Base-by-base conservation (phyloP, 2,329 filamentous ascomycete genomes). In the Proliferodiscus dingleyae region DNA sequence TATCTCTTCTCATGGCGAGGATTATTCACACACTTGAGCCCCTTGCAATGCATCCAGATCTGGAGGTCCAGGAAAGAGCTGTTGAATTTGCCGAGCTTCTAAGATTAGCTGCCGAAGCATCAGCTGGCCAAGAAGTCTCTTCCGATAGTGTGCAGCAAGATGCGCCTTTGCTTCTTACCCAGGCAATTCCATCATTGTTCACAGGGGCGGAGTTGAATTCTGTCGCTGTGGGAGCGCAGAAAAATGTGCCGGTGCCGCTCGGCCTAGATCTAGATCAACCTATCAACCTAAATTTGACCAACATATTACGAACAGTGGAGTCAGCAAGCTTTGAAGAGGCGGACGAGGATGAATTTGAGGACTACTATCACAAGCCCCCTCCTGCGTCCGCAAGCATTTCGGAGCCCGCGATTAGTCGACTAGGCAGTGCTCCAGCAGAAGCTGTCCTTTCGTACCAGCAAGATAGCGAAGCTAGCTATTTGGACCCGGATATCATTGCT, bases 51-150 rank as follows among this genome's bases (percentile, higher is more conserved):
- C 89, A 97, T 63, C 90, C 91, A 0, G 88, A 83, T 58, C 74
- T 98, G 1, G 93, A 98, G 63, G 89, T 98, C 3, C 93, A 98
- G 67, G 93, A 97, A 65, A 81, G 93, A 46, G 85, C 90, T 3
- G 90, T 96, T 1, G 90, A 96, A 62, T 94, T 95, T 57, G 77
- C 89, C 0, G 93, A 98, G 63, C 74, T 97, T 10, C 79, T 97
- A 59, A 89, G 89, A 47, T 73, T 98, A 36, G 89, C 88, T 2
- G 81, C 83, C 1, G 93, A 98, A 68, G 89, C 91, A 11, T 79
- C 80, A 3, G 77, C 81, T 7, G 81, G 75, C 1, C 85, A 90
- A 50, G 73, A 78, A 9, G 69, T 77, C 11, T 75, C 75, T 1
- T 75, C 71, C 1, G 74, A 75, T 24, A 68, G 73, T 2, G 53